Evolutionary conservation across 148 eudicot species (phyloP).

Genomic region (Rheum nobile): DNA sequence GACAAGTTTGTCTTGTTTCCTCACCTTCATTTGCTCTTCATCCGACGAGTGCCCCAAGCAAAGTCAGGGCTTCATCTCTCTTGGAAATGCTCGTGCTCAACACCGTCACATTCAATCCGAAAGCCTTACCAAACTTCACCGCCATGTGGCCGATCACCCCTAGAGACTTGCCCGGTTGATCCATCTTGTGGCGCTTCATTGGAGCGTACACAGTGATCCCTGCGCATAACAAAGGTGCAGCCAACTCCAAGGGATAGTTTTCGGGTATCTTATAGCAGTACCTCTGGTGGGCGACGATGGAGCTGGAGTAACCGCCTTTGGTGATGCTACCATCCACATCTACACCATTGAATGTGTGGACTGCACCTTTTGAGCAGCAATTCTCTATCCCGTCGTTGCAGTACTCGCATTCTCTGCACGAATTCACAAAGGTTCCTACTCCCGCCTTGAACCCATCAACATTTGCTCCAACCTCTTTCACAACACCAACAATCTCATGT

Average conservation of each 20-base stretch:
- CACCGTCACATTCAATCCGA: too few relatives aligned
- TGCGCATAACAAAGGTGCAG: slow-evolving; percentile 44
- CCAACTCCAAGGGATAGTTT: slow-evolving; percentile 18
- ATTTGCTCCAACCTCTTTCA: slow-evolving; percentile 51
- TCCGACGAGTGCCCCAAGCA: slow-evolving; percentile 22
- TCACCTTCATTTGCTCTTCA: not conserved
- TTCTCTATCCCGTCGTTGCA: slow-evolving; percentile 52
- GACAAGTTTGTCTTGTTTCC: not conserved
- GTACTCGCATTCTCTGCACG: slow-evolving; percentile 70
- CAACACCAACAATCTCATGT: slow-evolving; percentile 85
- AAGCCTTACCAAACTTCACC: slow-evolving; percentile 43
- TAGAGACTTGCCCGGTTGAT: slow-evolving; percentile 27
- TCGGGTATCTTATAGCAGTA: slow-evolving; percentile 25
- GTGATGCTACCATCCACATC: slow-evolving; percentile 26
- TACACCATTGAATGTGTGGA: slow-evolving; percentile 10
- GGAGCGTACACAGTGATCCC: slow-evolving; percentile 41
- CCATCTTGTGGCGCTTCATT: slow-evolving; percentile 18
- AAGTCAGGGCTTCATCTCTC: slow-evolving; percentile 29
- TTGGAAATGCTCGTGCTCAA: slow-evolving; percentile 23
- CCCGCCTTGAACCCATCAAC: slow-evolving; percentile 67
- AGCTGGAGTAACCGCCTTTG: slow-evolving; percentile 29
- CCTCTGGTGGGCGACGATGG: slow-evolving; percentile 26
- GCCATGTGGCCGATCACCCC: slow-evolving; percentile 46
- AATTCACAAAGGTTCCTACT: slow-evolving; percentile 72
- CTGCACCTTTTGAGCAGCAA: slow-evolving; percentile 30